Evolutionary conservation across 2,329 filamentous ascomycete genomes (phyloP), one percentile per base, ranked within the genome.

Genomic region (Colletotrichum eremochloae): DNA sequence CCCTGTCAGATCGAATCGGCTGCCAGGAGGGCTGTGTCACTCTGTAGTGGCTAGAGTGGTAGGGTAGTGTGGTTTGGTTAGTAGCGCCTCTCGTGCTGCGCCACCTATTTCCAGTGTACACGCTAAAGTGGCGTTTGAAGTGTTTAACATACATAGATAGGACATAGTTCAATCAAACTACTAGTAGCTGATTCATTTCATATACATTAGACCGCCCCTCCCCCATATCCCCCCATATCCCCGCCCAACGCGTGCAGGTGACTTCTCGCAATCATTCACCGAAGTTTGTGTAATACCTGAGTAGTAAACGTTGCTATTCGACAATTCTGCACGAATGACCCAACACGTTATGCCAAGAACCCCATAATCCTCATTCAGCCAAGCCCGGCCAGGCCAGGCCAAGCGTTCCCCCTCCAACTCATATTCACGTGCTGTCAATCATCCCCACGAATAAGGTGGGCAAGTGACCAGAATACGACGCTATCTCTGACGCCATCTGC

Each of bases 391-490:
- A 31, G 18, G 48, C 42, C 33, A 62, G 8, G 38, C 57, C n/a
- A 67, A 44, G 38, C 57, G 31, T 20, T 9, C 40, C 63, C 42
- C 52, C 18, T 31, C 38, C 42, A 48, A 48, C 53, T n/a, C 38
- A 46, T 31, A 56, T 70, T 70, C 67, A 70, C 67, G 63, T 70
- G 67, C 65, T 33, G 57, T 15, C n/a, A 67, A n/a, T 40, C 40
- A 48, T n/a, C 15, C 15, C 29, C 15, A n/a, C n/a, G 63, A 31
- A 31, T n/a, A 53, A 44, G 63, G 50, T 44, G 40, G 40, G 40
- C 67, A 67, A 61, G 31, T 70, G 67, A 70, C 63, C 67, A 53
- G 52, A 46, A 53, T 36, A 36, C 20, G 33, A 42, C 53, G 55
- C 67, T 38, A 58, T 48, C 52, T 24, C 29, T 53, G 53, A 44